A percentile compares a stretch with the other conserved stretches of the same genome.
Conservation (phyloP, 2,329 filamentous ascomycete species). For the Zasmidium citrigriseum region DNA sequence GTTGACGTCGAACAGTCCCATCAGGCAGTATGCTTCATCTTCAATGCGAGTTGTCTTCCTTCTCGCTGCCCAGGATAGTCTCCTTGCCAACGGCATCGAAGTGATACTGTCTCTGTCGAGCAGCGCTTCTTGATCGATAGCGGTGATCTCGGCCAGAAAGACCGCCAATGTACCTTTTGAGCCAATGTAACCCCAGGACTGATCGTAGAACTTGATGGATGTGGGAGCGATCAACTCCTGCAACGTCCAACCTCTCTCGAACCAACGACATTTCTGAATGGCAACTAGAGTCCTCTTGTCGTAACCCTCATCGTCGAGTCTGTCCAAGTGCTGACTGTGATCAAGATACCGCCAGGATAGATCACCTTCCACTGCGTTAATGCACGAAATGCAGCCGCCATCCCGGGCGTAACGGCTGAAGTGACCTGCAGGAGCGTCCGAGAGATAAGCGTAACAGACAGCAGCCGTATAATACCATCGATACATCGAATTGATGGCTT, state of each 20-base stretch:
- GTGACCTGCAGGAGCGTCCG: too few species aligned
- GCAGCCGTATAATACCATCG: constrained; percentile 17
- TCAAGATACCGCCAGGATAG: background rate
- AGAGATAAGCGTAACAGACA: constrained; percentile 18
- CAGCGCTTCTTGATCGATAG: background rate
- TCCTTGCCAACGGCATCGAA: constrained; percentile 4
- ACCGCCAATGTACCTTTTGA: background rate
- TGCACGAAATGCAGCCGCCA: too few species aligned
- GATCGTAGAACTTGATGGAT: background rate
- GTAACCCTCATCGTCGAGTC: background rate
- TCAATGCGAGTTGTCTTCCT: background rate
- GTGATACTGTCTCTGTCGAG: background rate
- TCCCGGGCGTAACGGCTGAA: too few species aligned
- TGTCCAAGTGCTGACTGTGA: background rate
- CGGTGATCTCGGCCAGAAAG: background rate
- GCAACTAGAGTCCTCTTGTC: background rate
- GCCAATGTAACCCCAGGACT: background rate
- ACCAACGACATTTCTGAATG: background rate
- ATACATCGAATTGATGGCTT: constrained; percentile 25
- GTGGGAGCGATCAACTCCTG: constrained; percentile 3
- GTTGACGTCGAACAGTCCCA: constrained; percentile 47
- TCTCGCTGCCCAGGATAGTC: constrained; percentile 18
- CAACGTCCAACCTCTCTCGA: background rate
- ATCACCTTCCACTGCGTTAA: too few species aligned
- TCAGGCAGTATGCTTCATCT: background rate